Conservation (phyloP, 805 yeast genomes). For the Saccharomycopsis javanensis region DNA sequence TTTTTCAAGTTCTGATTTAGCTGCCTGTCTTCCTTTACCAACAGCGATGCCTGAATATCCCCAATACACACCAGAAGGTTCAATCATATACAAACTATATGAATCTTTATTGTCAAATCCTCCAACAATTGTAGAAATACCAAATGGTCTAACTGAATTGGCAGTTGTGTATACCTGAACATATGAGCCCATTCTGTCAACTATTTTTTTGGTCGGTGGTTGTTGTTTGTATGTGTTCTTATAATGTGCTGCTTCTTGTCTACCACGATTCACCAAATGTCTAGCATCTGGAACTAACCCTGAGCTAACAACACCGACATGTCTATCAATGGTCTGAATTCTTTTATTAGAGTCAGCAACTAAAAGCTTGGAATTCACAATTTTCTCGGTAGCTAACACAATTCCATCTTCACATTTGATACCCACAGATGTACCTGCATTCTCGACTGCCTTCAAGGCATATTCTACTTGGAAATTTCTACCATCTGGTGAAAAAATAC, state of each 20-base stretch:
- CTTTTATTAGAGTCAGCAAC: constrained; percentile 85
- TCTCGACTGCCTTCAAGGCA: constrained; percentile 95
- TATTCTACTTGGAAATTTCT: constrained; percentile 96
- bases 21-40: constrained; percentile 98
- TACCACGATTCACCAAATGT: constrained; percentile 81
- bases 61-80: constrained; percentile 96
- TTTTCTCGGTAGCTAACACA: constrained; percentile 95
- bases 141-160: constrained; percentile 96
- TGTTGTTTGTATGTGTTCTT: constrained; percentile 67
- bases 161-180: constrained; percentile 94
- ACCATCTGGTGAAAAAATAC: constrained; percentile 84
- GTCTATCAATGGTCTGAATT: constrained; percentile 88
- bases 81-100: constrained; percentile 89
- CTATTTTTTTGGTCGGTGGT: constrained; percentile 70
- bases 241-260: constrained; percentile 82
- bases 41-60: constrained; percentile 97
- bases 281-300: constrained; percentile 97
- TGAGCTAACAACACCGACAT: constrained; percentile 89
- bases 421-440: constrained; percentile 92
- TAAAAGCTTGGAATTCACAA: constrained; percentile 73
- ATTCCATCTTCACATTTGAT: constrained; percentile 88
- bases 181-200: constrained; percentile 80
- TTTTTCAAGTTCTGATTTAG: constrained; percentile 92
- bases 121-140: constrained; percentile 84
- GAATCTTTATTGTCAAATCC: constrained; percentile 81